phyloP scores from a whole-genome alignment of 768 basidiomycete species.

The Xerocomellus amylosporus region DNA sequence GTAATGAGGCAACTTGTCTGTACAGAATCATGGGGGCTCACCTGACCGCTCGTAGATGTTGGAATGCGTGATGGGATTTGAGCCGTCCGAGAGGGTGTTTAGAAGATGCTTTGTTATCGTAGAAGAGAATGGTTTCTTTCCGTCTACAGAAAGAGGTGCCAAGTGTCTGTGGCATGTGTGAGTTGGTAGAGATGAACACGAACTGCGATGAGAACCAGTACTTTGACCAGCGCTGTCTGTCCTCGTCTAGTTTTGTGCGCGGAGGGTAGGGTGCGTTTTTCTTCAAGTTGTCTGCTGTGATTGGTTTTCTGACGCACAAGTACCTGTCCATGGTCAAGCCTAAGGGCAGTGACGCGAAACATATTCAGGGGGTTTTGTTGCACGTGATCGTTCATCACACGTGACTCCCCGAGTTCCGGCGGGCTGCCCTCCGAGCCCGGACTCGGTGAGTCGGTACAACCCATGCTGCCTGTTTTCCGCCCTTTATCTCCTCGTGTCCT shows the following conservation, averaged over 20 bases:
- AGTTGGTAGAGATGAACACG: constrained; percentile 2
- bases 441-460: too few relatives aligned
- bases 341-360: too few relatives aligned
- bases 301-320: constrained; percentile 25
- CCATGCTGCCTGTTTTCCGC: neutral
- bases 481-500: constrained; percentile 7
- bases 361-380: constrained; percentile 6
- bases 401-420: neutral
- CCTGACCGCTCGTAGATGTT: constrained; percentile 62
- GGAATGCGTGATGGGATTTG: constrained; percentile 79
- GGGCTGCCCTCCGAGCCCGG: neutral
- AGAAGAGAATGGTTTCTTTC: constrained; percentile 37
- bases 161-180: constrained; percentile 22
- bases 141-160: constrained; percentile 31
- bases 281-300: constrained; percentile 1
- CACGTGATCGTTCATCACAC: constrained; percentile 12
- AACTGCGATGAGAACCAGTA: neutral
- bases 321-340: constrained; percentile 30
- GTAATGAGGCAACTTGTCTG: neutral
- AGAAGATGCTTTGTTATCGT: constrained; percentile 60
- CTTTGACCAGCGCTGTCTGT: constrained; percentile 19
- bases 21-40: constrained; percentile 24
- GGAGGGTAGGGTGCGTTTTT: constrained; percentile 6
- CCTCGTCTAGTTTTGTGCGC: constrained; percentile 16
- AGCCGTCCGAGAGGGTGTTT: constrained; percentile 55